Percentiles rank a stretch among this genome's conserved stretches.
Evolutionary conservation across 2,329 filamentous ascomycete genomes (phyloP).

Genomic region (Neobulgaria alba): DNA sequence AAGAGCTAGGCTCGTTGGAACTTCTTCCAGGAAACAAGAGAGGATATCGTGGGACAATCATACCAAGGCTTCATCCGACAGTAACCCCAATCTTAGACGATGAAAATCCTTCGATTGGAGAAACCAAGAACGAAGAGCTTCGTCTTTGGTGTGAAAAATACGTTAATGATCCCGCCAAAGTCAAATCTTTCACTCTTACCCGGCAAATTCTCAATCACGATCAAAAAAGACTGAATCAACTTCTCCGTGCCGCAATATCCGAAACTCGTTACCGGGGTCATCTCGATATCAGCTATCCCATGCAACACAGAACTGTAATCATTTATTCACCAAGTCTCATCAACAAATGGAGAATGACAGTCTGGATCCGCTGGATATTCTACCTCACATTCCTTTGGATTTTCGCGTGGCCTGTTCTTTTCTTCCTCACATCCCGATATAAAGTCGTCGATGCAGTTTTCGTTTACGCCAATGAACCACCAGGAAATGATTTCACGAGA

Average conservation of each 20-base stretch:
- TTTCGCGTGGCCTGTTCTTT: slow-evolving; percentile 62
- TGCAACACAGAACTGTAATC: slow-evolving; percentile 46
- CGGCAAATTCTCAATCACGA: slow-evolving; percentile 53
- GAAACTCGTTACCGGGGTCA: slow-evolving; percentile 60
- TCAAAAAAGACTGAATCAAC: slow-evolving; percentile 39
- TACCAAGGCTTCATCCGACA: slow-evolving; percentile 42
- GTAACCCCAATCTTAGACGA: slow-evolving; percentile 25
- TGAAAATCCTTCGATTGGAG: slow-evolving; percentile 13
- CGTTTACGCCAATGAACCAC: slow-evolving; percentile 17
- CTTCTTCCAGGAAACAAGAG: slow-evolving; percentile 51
- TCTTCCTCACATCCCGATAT: slow-evolving; percentile 58
- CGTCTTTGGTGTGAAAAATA: slow-evolving; percentile 57
- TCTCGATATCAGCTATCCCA: slow-evolving; percentile 49
- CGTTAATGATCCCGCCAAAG: slow-evolving; percentile 45
- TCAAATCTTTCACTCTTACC: slow-evolving; percentile 48
- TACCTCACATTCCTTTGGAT: slow-evolving; percentile 60
- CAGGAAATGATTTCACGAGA: slow-evolving; percentile 11
- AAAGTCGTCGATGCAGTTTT: slow-evolving; percentile 53
- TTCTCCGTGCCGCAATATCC: slow-evolving; percentile 49
- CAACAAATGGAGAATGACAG: slow-evolving; percentile 56
- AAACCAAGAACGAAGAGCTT: slow-evolving; percentile 8
- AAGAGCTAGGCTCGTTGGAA: slow-evolving; percentile 34
- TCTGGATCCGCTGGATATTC: slow-evolving; percentile 57
- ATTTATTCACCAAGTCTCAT: slow-evolving; percentile 54
- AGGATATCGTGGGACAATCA: slow-evolving; percentile 55